Base-by-base conservation (phyloP, 495 filamentous ascomycete species). In the Aspergillus conjunctus region DNA sequence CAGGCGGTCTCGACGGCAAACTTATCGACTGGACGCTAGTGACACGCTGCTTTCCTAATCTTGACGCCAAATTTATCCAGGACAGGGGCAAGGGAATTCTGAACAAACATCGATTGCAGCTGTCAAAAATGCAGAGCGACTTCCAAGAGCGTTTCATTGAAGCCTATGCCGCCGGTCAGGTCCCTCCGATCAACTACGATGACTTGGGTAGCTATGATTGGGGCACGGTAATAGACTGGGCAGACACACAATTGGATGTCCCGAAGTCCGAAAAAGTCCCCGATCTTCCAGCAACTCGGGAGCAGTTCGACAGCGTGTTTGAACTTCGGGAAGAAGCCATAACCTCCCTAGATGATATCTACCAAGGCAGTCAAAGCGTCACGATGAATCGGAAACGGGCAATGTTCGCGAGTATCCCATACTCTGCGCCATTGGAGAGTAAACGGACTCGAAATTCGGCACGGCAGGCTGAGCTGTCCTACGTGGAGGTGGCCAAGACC, bases 121-220 rank as follows among this genome's bases (percentile, higher is more conserved):
- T 96, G 44, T 78, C 88, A 7, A 84, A 85, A 55, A 74, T 98
- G 67, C 87, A 88, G 30, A 73, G 75, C n/a, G 86, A 90, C 61
- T 96, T 98, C 68, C 89, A 91, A 61, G 79, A 86, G 33, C 78
- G 79, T 15, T 97, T 91, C 68, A 73, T 92, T 18, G 79, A 83
- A 44, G 95, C 91, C 0, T 98, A 97, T 66, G 83, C 83, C 51
- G 79, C 81, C 3, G 82, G 83, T 9, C 77, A 88, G 52, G 61
- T 98, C 0, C 88, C 89, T 2, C 66, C 75, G 2, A 81, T 99
- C 32, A 80, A 97, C 71, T 93, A 86, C 60, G 74, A 87, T 39
- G 71, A 95, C 61, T 77, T 91, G 6, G 75, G 85, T 33, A 77
- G 73, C 11, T 95, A 95, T 65, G 87, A 97, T 67, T 95, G 94